Base-by-base conservation (phyloP, 1,284 basidiomycete species). In the Mycosarcoma mackinlayi region DNA sequence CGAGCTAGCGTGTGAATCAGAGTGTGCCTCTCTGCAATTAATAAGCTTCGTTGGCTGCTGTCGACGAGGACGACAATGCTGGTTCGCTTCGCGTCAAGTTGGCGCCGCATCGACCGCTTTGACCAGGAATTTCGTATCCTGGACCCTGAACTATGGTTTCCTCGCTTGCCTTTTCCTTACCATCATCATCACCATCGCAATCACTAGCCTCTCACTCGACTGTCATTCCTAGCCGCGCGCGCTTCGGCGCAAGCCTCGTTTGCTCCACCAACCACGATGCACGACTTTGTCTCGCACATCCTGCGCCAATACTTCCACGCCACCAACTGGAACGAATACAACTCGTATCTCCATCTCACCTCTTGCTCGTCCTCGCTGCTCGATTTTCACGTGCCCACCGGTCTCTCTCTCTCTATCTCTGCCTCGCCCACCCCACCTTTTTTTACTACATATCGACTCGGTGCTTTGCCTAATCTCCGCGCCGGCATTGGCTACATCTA, bases 241-340 rank as follows among this genome's bases (percentile, higher is more conserved):
- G n/a, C n/a, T n/a, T n/a, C n/a, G n/a, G n/a, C n/a, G n/a, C n/a
- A n/a, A n/a, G n/a, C n/a, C n/a, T n/a, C n/a, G n/a, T n/a, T n/a
- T n/a, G n/a, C n/a, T n/a, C n/a, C n/a, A n/a, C n/a, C n/a, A n/a
- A n/a, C n/a, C 44, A 45, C 25, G 27, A 81, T 81, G 79, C 76
- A 80, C 69, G 80, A 82, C 65, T 79, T 81, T 44, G 71, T 76
- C 21, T 78, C 92, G 11, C 92, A 94, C 84, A 90, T 97, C 49
- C 86, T 97, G 40, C 89, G 91, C 68, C 90, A 87, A 81, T 97
- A 96, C 84, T 94, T 94, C 85, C 87, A 88, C 68, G 89, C 89
- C 13, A 96, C 93, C 38, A 92, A 92, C 65, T 98, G 94, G 94
- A 94, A 94, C 79, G 92, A 95, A 83, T 93, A 97, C 84, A 94